Conservation (phyloP, 2,329 filamentous ascomycete species). For the Exophiala phaeomuriformis region DNA sequence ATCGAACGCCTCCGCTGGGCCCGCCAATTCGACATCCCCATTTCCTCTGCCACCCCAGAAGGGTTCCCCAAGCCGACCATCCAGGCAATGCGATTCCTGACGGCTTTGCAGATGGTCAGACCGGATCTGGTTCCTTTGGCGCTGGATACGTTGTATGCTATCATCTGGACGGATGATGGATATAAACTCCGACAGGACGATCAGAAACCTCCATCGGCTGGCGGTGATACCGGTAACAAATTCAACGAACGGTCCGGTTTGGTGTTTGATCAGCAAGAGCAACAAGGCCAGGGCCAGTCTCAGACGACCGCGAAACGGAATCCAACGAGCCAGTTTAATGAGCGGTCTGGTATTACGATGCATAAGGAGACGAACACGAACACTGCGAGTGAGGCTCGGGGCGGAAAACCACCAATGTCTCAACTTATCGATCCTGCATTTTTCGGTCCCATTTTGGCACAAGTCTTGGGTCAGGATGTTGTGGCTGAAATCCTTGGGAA, state of each 20-base stretch:
- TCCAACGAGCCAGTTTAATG: too few species aligned
- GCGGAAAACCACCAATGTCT: constrained; percentile 27
- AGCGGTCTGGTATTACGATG: too few species aligned
- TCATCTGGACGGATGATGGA: constrained; percentile 44
- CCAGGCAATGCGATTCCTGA: constrained; percentile 46
- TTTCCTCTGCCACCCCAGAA: constrained; percentile 38
- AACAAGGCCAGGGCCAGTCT: too few species aligned
- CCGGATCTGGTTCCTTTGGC: constrained; percentile 38
- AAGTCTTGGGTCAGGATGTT: constrained; percentile 39
- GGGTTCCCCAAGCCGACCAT: constrained; percentile 51
- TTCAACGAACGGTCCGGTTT: too few species aligned
- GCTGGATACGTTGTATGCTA: constrained; percentile 44
- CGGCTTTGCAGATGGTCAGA: constrained; percentile 39
- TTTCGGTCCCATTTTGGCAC: constrained; percentile 39
- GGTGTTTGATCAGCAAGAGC: too few species aligned
- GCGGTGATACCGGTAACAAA: too few species aligned
- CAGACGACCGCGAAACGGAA: too few species aligned
- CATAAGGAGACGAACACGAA: too few species aligned
- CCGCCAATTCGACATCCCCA: constrained; percentile 48
- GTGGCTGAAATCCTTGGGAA: constrained; percentile 28
- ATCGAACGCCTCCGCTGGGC: constrained; percentile 50
- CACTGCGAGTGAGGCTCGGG: too few species aligned
- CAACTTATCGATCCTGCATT: constrained; percentile 31
- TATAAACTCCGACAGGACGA: too few species aligned
- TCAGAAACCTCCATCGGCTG: too few species aligned